Evolutionary conservation across 352 stramenopile species (phyloP).

Genomic region (Phytopythium aichiense): DNA sequence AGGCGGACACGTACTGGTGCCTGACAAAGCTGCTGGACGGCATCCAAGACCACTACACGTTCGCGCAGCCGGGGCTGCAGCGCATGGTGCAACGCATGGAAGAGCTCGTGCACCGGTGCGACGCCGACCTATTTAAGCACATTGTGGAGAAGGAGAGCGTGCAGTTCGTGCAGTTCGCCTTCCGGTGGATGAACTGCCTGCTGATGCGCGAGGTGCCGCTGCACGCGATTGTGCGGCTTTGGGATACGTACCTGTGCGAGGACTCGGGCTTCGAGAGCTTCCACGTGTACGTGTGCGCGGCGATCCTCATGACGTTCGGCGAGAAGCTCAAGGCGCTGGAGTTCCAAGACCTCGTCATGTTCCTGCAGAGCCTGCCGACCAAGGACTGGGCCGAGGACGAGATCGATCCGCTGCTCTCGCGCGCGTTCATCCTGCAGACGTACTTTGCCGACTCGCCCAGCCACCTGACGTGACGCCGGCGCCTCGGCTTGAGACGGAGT

Average conservation of each 20-base stretch:
- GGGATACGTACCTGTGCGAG: slow-evolving; percentile 99
- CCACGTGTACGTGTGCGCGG: slow-evolving; percentile 99
- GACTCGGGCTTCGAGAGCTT: slow-evolving; percentile 99
- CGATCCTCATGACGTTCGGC: slow-evolving; percentile 97
- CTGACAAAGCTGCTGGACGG: slow-evolving; percentile 97
- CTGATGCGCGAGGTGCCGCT: slow-evolving; percentile 97
- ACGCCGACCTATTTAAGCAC: slow-evolving; percentile 94
- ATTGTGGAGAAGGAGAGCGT: slow-evolving; percentile 91
- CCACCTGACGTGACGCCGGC: slow-evolving; percentile 48
- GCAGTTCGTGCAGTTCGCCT: slow-evolving; percentile 99
- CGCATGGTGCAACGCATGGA: slow-evolving; percentile 98
- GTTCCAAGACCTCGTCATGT: slow-evolving; percentile 97
- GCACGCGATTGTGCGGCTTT: slow-evolving; percentile 94
- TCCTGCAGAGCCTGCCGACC: slow-evolving; percentile 96
- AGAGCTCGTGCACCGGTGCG: slow-evolving; percentile 96
- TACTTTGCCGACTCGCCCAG: slow-evolving; percentile 88
- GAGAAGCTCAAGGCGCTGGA: slow-evolving; percentile 93
- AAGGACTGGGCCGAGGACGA: slow-evolving; percentile 96
- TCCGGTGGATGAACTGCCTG: slow-evolving; percentile 99
- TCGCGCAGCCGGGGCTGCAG: slow-evolving; percentile 97
- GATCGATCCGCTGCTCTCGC: slow-evolving; percentile 97
- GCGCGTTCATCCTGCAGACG: slow-evolving; percentile 94
- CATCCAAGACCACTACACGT: slow-evolving; percentile 99
- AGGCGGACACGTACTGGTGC: slow-evolving; percentile 99
- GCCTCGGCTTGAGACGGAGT: not conserved